Evolutionary conservation across 352 stramenopile genomes (phyloP).

Genomic region (Hyaloperonospora arabidopsidis): DNA sequence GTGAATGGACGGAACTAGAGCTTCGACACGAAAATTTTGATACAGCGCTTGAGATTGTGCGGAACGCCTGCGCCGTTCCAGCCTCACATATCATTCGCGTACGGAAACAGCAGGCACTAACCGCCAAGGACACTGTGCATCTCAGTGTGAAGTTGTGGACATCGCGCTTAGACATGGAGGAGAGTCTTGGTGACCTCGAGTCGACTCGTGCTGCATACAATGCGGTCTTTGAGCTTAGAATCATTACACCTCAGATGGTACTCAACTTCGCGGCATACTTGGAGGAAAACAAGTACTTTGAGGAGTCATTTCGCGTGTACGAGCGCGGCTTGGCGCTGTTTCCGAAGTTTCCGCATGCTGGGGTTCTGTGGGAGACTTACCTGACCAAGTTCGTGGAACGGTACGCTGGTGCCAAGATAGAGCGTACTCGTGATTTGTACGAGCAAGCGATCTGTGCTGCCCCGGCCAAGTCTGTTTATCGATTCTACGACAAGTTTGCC

Average conservation of each 20-base stretch:
- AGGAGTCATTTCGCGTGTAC: constrained; percentile 91
- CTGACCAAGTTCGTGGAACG: constrained; percentile 91
- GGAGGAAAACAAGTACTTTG: constrained; percentile 96
- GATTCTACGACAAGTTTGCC: constrained; percentile 82
- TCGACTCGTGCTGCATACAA: constrained; percentile 94
- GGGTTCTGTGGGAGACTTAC: constrained; percentile 95
- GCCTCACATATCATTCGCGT: constrained; percentile 36
- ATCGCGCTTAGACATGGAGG: constrained; percentile 97
- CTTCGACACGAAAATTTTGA: constrained; percentile 93
- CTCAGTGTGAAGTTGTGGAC: constrained; percentile 92
- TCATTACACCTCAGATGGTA: constrained; percentile 95
- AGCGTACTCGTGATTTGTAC: constrained; percentile 95
- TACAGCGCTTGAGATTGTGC: constrained; percentile 85
- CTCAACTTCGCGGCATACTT: constrained; percentile 96
- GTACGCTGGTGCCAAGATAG: constrained; percentile 94
- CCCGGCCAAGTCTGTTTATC: constrained; percentile 83
- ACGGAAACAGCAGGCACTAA: constrained; percentile 47
- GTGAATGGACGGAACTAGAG: constrained; percentile 94
- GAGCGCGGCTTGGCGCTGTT: constrained; percentile 82
- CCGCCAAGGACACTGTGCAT: constrained; percentile 76
- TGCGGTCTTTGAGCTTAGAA: constrained; percentile 90
- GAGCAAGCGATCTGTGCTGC: constrained; percentile 88
- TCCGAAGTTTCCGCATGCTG: constrained; percentile 90
- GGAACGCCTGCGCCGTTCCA: constrained; percentile 68
- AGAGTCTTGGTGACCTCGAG: constrained; percentile 93